Evolutionary conservation across 2,329 filamentous ascomycete species (phyloP), one percentile per base, ranked within the genome.

Genomic region (Cadophora sp.): DNA sequence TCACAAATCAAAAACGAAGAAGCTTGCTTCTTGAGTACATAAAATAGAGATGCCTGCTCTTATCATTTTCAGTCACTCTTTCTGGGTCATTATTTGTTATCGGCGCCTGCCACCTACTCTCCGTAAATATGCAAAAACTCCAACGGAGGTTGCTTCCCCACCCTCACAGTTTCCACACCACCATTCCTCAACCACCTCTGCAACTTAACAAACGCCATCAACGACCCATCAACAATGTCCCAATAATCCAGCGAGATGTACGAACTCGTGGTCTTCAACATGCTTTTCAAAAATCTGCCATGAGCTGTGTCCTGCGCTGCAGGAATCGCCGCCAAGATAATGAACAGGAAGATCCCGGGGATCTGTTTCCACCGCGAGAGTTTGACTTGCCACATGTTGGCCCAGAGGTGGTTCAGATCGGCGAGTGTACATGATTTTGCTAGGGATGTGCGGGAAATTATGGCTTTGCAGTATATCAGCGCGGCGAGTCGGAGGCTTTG

Each of bases 381-480:
- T 1, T 81, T 79, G 4, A 83, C 80, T 20, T 79, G 77, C 83
- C 84, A 85, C 13, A 81, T 77, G 2, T 79, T 79, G 16, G 76
- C 76, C 84, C 84, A 87, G 5, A 86, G 78, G 51, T 73, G 72
- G 11, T 77, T 64, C 65, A 84, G 81, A 51, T 84, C 81, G 9
- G 72, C 68, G 3, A 77, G 67, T 3, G 76, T 76, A 63, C 83
- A 82, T 0, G 81, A 74, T 6, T 71, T 66, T 62, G 80, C 80
- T 16, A 84, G 82, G 0, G 83, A 81, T 2, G 72, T 76, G 3
- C 82, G 80, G 11, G 73, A 67, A 36, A 79, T 73, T 50, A 86
- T 82, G 2, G 84, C 82, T 3, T 78, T 78, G 65, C 80, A 81
- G 76, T 85, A 86, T 27, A 86, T 74, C 6, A 83, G 74, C 0